Evolutionary conservation across 768 basidiomycete species (phyloP).

Genomic region (Suillus brevipes): DNA sequence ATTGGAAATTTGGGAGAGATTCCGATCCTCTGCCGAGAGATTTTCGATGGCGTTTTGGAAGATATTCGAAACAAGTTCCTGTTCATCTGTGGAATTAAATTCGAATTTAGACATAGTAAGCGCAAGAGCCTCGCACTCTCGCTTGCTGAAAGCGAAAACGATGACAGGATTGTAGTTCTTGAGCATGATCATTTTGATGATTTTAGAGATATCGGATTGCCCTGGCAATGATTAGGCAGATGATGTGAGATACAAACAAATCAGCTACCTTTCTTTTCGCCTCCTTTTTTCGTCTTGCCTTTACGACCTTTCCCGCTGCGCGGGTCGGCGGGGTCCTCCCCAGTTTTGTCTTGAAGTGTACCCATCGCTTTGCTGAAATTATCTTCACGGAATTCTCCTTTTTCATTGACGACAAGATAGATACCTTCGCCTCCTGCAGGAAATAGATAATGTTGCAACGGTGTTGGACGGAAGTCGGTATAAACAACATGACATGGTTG

Average conservation of each 20-base stretch:
- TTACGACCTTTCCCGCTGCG: conserved; percentile 83
- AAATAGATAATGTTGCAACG: conserved; percentile 97
- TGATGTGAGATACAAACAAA: not conserved
- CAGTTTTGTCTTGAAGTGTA: conserved; percentile 76
- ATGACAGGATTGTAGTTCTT: conserved; percentile 99
- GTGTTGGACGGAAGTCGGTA: conserved; percentile 98
- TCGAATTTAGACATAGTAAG: conserved; percentile 93
- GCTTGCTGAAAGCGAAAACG: conserved; percentile 97
- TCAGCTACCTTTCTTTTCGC: conserved; percentile 76
- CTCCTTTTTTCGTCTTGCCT: conserved; percentile 93
- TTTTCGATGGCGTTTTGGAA: conserved; percentile 95
- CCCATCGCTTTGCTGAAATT: conserved; percentile 99
- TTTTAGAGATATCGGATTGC: conserved; percentile 92
- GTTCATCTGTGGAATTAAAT: conserved; percentile 91
- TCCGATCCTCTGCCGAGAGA: conserved; percentile 81
- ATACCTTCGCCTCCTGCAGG: conserved; percentile 97
- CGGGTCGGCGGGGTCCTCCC: conserved; percentile 91
- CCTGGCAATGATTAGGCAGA: conserved; percentile 44
- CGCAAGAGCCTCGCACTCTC: conserved; percentile 94
- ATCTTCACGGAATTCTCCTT: conserved; percentile 94
- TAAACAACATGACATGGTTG: conserved; percentile 99
- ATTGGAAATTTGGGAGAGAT: conserved; percentile 90
- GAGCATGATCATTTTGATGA: conserved; percentile 97
- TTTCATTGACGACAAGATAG: conserved; percentile 98
- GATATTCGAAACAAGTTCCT: conserved; percentile 80